These are phyloP conservation scores for Lactarius psammicola DNA, from an alignment of 768 basidiomycete species.

Conservation along the genomic window DNA sequence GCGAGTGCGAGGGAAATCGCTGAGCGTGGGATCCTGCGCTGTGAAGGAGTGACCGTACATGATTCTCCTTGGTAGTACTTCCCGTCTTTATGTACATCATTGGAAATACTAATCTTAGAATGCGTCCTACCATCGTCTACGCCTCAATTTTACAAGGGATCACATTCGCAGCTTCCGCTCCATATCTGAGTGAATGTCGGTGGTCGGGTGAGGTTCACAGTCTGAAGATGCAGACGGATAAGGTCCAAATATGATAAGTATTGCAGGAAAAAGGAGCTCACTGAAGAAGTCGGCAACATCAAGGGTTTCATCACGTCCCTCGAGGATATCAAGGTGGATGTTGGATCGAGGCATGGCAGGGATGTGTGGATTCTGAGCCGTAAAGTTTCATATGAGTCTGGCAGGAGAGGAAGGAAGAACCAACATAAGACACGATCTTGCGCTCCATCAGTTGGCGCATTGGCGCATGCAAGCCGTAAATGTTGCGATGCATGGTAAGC, in stretches of 20 bases:
- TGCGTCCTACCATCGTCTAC: slow-evolving; percentile 1
- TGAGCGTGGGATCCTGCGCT: slow-evolving; percentile 32
- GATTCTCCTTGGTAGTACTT: slow-evolving; percentile 22
- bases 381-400: background rate
- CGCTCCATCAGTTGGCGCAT: slow-evolving; percentile 93
- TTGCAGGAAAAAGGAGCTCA: slow-evolving; percentile 35
- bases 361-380: slow-evolving; percentile 60
- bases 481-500: slow-evolving; percentile 78
- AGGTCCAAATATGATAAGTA: background rate
- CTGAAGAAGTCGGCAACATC: slow-evolving; percentile 81
- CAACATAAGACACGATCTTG: slow-evolving; percentile 73
- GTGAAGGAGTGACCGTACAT: slow-evolving; percentile 28
- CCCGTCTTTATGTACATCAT: background rate
- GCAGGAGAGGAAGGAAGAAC: slow-evolving; percentile 33
- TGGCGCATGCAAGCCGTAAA: slow-evolving; percentile 86
- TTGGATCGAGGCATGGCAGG: slow-evolving; percentile 67
- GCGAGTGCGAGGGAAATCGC: slow-evolving; percentile 62
- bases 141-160: slow-evolving; percentile 7
- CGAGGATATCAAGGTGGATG: slow-evolving; percentile 86
- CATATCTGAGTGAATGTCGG: slow-evolving; percentile 50
- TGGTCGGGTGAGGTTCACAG: slow-evolving; percentile 34
- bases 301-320: slow-evolving; percentile 87
- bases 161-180: slow-evolving; percentile 47
- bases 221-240: slow-evolving; percentile 30
- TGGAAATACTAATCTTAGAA: background rate